phyloP scores from a whole-genome alignment of 2,329 filamentous ascomycete species.

The Penicillium nordicum region DNA sequence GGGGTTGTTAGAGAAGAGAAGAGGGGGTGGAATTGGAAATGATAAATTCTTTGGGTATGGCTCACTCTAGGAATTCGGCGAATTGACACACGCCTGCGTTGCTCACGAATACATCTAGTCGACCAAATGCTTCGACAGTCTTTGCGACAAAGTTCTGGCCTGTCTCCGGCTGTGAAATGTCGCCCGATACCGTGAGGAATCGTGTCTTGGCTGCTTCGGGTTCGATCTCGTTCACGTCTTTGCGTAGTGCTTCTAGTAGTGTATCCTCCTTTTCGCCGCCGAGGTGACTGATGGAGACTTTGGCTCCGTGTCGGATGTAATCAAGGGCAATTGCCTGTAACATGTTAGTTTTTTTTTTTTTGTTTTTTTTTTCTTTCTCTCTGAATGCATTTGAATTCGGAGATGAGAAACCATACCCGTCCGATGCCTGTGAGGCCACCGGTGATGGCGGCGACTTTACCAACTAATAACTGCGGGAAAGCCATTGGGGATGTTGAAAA shows the following conservation, averaged over 20 bases:
- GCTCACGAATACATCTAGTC: conserved; percentile 75
- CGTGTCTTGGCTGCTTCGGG: conserved; percentile 25
- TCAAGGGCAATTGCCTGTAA: conserved; percentile 70
- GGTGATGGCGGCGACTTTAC: conserved; percentile 81
- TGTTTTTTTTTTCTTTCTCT: neutral
- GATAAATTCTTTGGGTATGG: neutral
- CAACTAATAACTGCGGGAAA: conserved; percentile 55
- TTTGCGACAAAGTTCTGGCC: conserved; percentile 64
- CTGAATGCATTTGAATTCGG: neutral
- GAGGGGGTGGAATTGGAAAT: neutral
- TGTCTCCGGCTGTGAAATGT: conserved; percentile 72
- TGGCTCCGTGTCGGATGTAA: conserved; percentile 72
- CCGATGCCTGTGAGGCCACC: conserved; percentile 85
- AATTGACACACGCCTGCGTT: conserved; percentile 90
- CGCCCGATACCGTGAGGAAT: conserved; percentile 69
- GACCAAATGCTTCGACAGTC: conserved; percentile 55
- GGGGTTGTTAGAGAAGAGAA: neutral
- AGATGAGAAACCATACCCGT: conserved; percentile 41
- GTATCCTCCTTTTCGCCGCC: conserved; percentile 41
- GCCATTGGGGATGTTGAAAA: conserved; percentile 21
- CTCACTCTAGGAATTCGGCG: conserved; percentile 73
- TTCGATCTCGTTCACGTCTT: conserved; percentile 29
- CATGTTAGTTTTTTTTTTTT: neutral
- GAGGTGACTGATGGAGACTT: conserved; percentile 77
- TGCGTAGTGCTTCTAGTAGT: conserved; percentile 30